Evolutionary conservation across 2,329 filamentous ascomycete species (phyloP).

Genomic region (Botrytis byssoidea): DNA sequence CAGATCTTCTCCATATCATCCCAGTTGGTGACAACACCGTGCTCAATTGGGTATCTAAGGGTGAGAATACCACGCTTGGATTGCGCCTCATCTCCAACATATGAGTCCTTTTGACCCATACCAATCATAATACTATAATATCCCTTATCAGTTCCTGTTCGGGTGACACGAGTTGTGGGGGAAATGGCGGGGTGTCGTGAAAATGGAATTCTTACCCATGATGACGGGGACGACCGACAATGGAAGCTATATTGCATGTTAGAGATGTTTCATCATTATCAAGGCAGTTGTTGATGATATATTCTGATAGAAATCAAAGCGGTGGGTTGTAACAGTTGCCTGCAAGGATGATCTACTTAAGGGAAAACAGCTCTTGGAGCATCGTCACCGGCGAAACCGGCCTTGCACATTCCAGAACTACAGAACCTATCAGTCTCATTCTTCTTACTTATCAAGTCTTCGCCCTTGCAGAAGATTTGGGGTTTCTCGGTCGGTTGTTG

Average conservation of each 20-base stretch:
- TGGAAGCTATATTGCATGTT: constrained; percentile 68
- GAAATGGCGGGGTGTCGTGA: constrained; percentile 29
- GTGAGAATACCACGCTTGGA: constrained; percentile 99
- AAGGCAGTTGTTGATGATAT: neutral
- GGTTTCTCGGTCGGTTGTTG: constrained; percentile 17
- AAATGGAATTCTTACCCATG: constrained; percentile 75
- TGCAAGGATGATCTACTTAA: constrained; percentile 65
- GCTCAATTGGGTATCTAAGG: constrained; percentile 99
- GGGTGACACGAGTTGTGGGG: constrained; percentile 23
- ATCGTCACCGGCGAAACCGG: constrained; percentile 99
- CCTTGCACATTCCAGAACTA: constrained; percentile 99
- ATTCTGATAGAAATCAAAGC: constrained; percentile 5
- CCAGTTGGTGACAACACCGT: constrained; percentile 99
- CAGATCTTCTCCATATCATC: constrained; percentile 99
- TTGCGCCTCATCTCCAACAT: constrained; percentile 99
- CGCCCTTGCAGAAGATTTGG: constrained; percentile 18
- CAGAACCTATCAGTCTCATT: constrained; percentile 33
- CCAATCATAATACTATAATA: constrained; percentile 94
- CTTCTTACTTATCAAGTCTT: constrained; percentile 20
- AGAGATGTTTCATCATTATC: constrained; percentile 23
- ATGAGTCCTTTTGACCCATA: constrained; percentile 99
- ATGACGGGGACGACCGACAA: constrained; percentile 98
- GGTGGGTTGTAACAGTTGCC: constrained; percentile 10
- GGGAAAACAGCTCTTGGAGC: constrained; percentile 99
- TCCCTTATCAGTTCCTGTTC: constrained; percentile 35